Conservation (phyloP, 169 alveolate genomes). For the Ichthyophthirius multifiliis region DNA sequence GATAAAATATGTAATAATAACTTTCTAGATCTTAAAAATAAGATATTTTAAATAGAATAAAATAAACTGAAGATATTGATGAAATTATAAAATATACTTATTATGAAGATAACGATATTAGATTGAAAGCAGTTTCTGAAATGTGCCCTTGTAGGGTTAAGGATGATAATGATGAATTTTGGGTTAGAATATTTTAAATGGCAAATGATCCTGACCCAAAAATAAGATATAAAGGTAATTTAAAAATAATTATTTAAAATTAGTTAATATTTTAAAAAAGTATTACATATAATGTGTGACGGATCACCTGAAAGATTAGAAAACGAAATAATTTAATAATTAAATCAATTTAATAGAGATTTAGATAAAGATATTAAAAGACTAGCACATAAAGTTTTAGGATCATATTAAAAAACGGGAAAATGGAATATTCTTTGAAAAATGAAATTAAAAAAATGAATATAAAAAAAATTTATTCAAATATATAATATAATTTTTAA, state of each 20-base stretch:
- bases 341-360: slow-evolving; percentile 67
- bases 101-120: slow-evolving; percentile 44
- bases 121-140: slow-evolving; percentile 54
- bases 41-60: slow-evolving; percentile 21
- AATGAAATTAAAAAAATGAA: no score
- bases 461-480: no score
- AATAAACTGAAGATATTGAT: slow-evolving; percentile 57
- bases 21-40: background rate
- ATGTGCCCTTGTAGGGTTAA: slow-evolving; percentile 74
- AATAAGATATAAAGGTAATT: no score
- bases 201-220: slow-evolving; percentile 60
- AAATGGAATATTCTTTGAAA: slow-evolving; percentile 70
- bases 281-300: slow-evolving; percentile 74
- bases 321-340: slow-evolving; percentile 51
- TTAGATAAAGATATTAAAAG: slow-evolving; percentile 58
- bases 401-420: slow-evolving; percentile 58
- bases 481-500: no score
- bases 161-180: slow-evolving; percentile 56
- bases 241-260: no score
- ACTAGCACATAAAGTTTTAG: slow-evolving; percentile 68
- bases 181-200: slow-evolving; percentile 63
- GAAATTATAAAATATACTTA: slow-evolving; percentile 58
- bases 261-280: no score
- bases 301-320: slow-evolving; percentile 73
- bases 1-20: background rate